phyloP scores from a whole-genome alignment of 768 basidiomycete genomes.

The Pulveroboletus frians region DNA sequence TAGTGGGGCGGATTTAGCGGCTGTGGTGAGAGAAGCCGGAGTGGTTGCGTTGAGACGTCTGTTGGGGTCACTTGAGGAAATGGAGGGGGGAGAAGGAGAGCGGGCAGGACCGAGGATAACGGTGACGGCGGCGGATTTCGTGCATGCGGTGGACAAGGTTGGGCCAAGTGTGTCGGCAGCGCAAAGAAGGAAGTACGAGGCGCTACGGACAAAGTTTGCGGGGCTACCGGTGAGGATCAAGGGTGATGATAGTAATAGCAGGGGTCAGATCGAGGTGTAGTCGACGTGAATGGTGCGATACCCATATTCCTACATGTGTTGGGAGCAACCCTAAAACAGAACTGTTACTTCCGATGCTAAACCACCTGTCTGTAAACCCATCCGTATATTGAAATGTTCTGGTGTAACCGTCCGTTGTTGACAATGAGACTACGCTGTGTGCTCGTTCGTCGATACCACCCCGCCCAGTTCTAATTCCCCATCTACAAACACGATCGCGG shows the following conservation, averaged over 20 bases:
- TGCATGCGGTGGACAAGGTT: background rate
- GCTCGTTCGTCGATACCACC: too few species aligned
- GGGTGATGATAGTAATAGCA: background rate
- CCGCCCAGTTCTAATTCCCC: too few species aligned
- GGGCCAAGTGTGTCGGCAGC: background rate
- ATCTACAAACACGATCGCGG: too few species aligned
- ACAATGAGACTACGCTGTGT: too few species aligned
- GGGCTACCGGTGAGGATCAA: background rate
- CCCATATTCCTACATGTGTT: too few species aligned
- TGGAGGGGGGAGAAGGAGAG: conserved; percentile 35
- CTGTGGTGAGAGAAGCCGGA: conserved; percentile 84
- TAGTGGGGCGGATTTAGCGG: conserved; percentile 87
- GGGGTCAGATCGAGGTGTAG: background rate
- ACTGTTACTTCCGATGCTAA: too few species aligned
- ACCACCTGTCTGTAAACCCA: too few species aligned
- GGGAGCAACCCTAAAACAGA: too few species aligned
- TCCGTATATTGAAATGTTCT: too few species aligned
- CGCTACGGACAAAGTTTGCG: background rate
- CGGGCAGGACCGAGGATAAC: background rate
- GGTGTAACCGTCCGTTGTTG: too few species aligned
- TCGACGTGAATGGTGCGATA: too few species aligned
- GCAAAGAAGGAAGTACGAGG: background rate
- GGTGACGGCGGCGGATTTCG: background rate
- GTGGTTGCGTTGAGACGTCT: conserved; percentile 72
- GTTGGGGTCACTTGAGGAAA: conserved; percentile 60